phyloP scores from a whole-genome alignment of 257 asterid genomes.

The Solanum commersonii region DNA sequence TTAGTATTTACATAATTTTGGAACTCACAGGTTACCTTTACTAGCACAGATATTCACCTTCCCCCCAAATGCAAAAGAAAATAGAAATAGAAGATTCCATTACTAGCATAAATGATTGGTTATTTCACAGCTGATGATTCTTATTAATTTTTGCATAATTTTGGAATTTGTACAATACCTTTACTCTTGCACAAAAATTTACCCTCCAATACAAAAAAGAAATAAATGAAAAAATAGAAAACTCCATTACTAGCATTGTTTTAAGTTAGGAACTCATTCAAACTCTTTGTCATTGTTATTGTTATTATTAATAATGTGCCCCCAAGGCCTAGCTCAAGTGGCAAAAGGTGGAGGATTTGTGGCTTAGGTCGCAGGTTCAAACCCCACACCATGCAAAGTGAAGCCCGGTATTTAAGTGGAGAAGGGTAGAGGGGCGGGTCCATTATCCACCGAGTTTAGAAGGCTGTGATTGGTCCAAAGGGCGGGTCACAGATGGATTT shows the following conservation, averaged over 20 bases:
- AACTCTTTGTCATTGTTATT: background rate
- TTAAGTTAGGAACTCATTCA: background rate
- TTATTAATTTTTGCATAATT: background rate
- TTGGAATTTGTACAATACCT: background rate
- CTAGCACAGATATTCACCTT: background rate
- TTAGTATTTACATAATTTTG: background rate
- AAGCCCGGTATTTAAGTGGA: no score
- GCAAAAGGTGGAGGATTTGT: no score
- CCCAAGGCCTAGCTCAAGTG: no score
- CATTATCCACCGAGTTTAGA: no score
- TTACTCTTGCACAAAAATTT: background rate
- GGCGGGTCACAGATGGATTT: no score
- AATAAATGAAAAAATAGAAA: background rate
- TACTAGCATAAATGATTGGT: background rate
- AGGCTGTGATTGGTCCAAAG: no score
- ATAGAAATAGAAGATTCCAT: background rate
- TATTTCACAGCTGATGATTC: background rate
- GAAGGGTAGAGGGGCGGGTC: no score
- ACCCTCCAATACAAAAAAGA: background rate
- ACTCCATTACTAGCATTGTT: background rate
- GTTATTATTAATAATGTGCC: background rate
- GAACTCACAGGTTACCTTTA: background rate
- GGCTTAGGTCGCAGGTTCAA: no score
- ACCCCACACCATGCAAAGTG: no score
- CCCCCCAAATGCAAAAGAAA: background rate